Percentiles rank a stretch among this genome's conserved stretches.
Evolutionary conservation across 495 filamentous ascomycete species (phyloP).

Genomic region (Podospora pseudoanserina): DNA sequence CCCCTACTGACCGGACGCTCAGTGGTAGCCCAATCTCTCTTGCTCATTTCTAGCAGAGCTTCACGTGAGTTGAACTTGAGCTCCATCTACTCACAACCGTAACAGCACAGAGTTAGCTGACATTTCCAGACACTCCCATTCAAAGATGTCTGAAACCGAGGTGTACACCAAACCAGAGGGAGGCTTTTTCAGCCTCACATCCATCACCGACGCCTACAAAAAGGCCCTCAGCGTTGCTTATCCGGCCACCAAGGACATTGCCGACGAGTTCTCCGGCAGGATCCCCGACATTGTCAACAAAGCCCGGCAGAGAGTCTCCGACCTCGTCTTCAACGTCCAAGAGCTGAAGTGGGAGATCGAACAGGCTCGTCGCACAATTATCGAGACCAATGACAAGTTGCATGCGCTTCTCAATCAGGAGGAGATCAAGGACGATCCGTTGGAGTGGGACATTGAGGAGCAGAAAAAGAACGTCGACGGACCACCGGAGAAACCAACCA

Average conservation of each 20-base stretch:
- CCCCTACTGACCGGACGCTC: too few species aligned
- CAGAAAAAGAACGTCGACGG: neutral
- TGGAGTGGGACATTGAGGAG: neutral
- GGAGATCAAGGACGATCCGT: neutral
- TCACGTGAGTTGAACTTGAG: too few species aligned
- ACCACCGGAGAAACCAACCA: neutral
- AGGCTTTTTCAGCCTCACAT: neutral
- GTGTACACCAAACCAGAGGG: neutral
- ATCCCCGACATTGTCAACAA: neutral
- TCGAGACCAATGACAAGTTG: neutral
- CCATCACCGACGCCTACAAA: neutral
- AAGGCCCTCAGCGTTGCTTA: neutral
- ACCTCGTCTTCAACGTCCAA: neutral
- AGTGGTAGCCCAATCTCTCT: too few species aligned
- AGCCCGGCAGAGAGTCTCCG: neutral
- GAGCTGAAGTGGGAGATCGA: neutral
- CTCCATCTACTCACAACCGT: too few species aligned
- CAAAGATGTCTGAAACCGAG: neutral
- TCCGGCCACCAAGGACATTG: neutral
- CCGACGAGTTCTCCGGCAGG: neutral
- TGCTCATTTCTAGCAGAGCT: too few species aligned
- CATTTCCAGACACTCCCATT: neutral
- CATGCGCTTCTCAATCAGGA: neutral
- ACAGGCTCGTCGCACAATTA: neutral
- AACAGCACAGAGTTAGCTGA: too few species aligned